A percentile compares a stretch with the other conserved stretches of the same genome.
These are phyloP conservation scores for Curvularia spicifera DNA, from an alignment of 2,329 filamentous ascomycete species.

Conservation along the genomic window DNA sequence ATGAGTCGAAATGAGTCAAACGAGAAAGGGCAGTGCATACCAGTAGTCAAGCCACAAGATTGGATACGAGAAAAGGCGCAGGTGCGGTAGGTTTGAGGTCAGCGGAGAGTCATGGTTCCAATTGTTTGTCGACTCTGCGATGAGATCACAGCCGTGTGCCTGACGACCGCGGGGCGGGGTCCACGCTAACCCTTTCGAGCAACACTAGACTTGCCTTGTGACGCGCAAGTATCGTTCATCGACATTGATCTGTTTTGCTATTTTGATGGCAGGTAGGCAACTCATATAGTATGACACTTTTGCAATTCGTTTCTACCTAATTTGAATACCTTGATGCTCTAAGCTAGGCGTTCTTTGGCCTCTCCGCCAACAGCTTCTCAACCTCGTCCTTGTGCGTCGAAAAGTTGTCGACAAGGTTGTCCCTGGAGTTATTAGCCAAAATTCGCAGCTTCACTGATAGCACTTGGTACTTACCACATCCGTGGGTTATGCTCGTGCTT, in stretches of 20 bases:
- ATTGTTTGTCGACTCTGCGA: constrained; percentile 10
- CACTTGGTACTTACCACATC: constrained; percentile 52
- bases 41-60: not conserved
- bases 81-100: constrained; percentile 10
- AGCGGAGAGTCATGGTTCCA: constrained; percentile 14
- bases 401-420: constrained; percentile 61
- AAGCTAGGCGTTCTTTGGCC: constrained; percentile 31
- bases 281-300: too few species aligned
- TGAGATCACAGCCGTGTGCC: constrained; percentile 23
- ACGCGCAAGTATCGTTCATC: not conserved
- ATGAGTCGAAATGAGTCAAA: constrained; percentile 28
- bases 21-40: constrained; percentile 26
- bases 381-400: constrained; percentile 56
- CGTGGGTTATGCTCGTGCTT: constrained; percentile 56
- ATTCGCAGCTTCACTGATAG: accelerated
- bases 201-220: not conserved
- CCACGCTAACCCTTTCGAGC: constrained; percentile 5
- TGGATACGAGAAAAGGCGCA: constrained; percentile 18
- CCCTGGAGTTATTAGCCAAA: constrained; percentile 33
- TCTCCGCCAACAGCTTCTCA: constrained; percentile 52
- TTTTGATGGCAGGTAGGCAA: not conserved
- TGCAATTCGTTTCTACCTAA: not conserved
- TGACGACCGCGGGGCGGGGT: constrained; percentile 13
- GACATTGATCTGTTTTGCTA: not conserved
- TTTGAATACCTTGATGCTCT: not conserved